These are phyloP conservation scores for Gracilaria gracilis DNA, from an alignment of 23 red algal species.

Conservation along the genomic window DNA sequence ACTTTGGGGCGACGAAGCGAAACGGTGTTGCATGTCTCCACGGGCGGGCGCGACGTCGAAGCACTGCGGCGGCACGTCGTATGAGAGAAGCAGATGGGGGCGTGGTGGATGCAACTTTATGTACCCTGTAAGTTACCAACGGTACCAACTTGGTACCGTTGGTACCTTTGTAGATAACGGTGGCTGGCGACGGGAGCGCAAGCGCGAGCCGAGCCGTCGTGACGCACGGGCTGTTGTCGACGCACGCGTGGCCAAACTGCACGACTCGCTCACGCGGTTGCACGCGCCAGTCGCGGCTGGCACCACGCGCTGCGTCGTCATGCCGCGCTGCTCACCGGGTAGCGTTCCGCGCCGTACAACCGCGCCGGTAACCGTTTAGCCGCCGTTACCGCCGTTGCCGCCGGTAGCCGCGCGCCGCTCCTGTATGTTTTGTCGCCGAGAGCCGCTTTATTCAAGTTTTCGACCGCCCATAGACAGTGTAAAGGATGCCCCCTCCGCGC, in stretches of 20 bases:
- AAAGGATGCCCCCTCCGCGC: too few species aligned
- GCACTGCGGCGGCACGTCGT: too few species aligned
- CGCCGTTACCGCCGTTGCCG: too few species aligned
- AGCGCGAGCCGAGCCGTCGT: background rate
- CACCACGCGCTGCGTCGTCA: constrained; percentile 11
- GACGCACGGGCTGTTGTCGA: background rate
- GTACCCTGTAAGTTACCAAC: too few species aligned
- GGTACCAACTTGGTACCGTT: too few species aligned
- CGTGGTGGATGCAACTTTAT: too few species aligned
- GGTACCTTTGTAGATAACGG: too few species aligned
- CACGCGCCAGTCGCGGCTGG: constrained; percentile 27
- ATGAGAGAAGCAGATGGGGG: background rate
- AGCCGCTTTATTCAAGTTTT: too few species aligned
- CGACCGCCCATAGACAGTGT: too few species aligned
- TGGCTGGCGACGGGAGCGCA: background rate
- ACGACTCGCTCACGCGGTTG: background rate
- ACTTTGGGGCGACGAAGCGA: background rate
- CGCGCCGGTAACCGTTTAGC: background rate
- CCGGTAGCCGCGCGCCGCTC: too few species aligned
- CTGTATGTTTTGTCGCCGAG: too few species aligned
- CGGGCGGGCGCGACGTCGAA: background rate
- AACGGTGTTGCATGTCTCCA: background rate
- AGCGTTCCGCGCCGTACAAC: background rate
- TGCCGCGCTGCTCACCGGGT: background rate
- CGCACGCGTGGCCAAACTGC: background rate